Base-by-base conservation (phyloP, 2,329 filamentous ascomycete genomes). In the Coccinonectria pachysandricola region DNA sequence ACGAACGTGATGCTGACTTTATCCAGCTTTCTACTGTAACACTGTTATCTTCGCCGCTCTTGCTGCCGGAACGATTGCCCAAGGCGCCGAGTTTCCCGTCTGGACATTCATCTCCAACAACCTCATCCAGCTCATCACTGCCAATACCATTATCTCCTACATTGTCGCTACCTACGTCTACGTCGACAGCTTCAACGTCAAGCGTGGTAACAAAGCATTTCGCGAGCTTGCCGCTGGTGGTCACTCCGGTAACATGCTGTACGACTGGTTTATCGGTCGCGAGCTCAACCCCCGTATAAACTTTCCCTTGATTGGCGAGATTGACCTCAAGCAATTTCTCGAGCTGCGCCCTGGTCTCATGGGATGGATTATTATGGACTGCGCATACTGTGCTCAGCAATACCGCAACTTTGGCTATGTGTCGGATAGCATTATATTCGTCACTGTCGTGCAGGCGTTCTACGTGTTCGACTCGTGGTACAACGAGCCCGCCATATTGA, bases 241-340 rank as follows among this genome's bases (percentile, higher is more conserved):
- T 10, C 72, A 81, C 48, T 76, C 75, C 2, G 87, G 86, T 31
- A 95, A 93, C 54, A 60, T 85, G 37, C 57, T 95, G 19, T 95
- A 96, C 54, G 88, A 96, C 57, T 96, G 85, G 75, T 96, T 86
- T 59, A 95, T 96, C 39, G 88, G 88, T 12, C 82, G 88, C 15
- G 88, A 96, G 56, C 75, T 96, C 34, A 96, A 96, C 58, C 88
- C 88, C 3, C 83, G 87, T 24, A 56, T 92, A 33, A 73, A 68
- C 0, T 60, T 94, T 13, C 86, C 86, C 3, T 53, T 92, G 24
- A 67, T 94, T 37, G 84, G 85, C 32, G 80, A 85, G 43, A 68
- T 95, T 25, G 88, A 96, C 49, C 79, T 96, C 57, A 95, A 95
- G 59, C 68, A 78, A 34, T 95, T 79, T 54, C 81, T 81, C 54